phyloP scores from a whole-genome alignment of 73 alveolate genomes.

The Tetrahymena elliotti region DNA sequence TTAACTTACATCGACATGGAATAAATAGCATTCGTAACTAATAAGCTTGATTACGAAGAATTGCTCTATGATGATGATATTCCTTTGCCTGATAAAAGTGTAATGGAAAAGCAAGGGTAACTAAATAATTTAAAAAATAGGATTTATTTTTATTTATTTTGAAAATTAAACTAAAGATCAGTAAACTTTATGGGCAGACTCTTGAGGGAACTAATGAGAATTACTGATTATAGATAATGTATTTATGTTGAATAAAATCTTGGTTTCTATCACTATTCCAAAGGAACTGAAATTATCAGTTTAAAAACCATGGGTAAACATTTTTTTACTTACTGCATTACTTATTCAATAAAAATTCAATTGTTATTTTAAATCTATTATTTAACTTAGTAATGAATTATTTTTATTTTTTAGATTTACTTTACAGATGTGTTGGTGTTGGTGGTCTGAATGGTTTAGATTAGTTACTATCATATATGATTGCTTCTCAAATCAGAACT shows the following conservation, averaged over 20 bases:
- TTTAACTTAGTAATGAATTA: background rate
- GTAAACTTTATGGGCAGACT: conserved; percentile 41
- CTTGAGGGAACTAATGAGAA: conserved; percentile 6
- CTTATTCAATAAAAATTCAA: too few relatives aligned
- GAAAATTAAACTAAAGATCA: background rate
- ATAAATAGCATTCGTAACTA: conserved; percentile 20
- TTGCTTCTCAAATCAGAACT: background rate
- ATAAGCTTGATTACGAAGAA: conserved; percentile 15
- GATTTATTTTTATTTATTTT: too few relatives aligned
- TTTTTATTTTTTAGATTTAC: background rate
- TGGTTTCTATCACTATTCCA: conserved; percentile 15
- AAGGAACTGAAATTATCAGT: conserved; percentile 25
- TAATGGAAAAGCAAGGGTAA: background rate
- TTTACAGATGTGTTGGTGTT: conserved; percentile 25
- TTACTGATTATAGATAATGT: conserved; percentile 18
- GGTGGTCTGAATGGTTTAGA: conserved; percentile 43
- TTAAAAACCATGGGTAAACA: conserved; percentile 28
- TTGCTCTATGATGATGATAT: conserved; percentile 33
- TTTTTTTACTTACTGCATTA: too few relatives aligned
- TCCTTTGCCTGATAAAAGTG: conserved; percentile 45
- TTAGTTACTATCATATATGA: background rate
- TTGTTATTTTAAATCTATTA: too few relatives aligned
- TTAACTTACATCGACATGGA: conserved; percentile 35
- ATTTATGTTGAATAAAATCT: conserved; percentile 26
- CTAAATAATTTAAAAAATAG: too few relatives aligned